Conservation (phyloP, 495 filamentous ascomycete genomes). For the Neurospora tetraspora region DNA sequence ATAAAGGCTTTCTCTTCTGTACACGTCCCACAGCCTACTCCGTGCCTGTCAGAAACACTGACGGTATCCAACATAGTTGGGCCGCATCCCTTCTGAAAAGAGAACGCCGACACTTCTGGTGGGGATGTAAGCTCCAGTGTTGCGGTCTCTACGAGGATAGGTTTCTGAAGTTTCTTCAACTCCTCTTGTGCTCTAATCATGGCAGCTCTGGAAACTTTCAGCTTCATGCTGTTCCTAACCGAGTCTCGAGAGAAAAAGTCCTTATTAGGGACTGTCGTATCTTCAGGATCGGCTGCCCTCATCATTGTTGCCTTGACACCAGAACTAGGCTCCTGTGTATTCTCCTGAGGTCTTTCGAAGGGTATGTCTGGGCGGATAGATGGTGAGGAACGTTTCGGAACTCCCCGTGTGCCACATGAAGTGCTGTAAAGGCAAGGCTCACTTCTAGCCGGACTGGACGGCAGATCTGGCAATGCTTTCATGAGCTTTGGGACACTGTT, state of each 20-base stretch:
- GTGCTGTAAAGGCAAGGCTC: constrained; percentile 1
- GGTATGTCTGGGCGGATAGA: neutral
- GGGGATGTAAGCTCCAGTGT: neutral
- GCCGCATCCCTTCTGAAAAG: neutral
- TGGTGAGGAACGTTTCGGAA: neutral
- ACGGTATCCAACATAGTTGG: neutral
- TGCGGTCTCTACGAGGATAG: neutral
- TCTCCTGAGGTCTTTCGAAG: neutral
- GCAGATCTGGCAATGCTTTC: constrained; percentile 38
- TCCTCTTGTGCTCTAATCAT: constrained; percentile 6
- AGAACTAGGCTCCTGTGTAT: neutral
- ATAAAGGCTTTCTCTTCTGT: neutral
- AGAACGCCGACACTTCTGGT: neutral
- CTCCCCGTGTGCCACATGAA: neutral
- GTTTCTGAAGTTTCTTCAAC: neutral
- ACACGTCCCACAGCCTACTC: neutral
- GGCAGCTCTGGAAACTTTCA: constrained; percentile 20
- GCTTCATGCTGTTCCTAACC: constrained; percentile 7
- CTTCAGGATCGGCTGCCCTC: neutral
- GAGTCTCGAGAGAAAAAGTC: neutral
- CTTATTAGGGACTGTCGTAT: neutral
- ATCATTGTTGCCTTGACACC: neutral
- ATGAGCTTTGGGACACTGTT: constrained; percentile 42
- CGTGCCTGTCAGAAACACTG: constrained; percentile 1
- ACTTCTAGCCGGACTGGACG: constrained; percentile 12